phyloP scores from a whole-genome alignment of 805 yeast genomes.

The Monosporozyma servazzii region DNA sequence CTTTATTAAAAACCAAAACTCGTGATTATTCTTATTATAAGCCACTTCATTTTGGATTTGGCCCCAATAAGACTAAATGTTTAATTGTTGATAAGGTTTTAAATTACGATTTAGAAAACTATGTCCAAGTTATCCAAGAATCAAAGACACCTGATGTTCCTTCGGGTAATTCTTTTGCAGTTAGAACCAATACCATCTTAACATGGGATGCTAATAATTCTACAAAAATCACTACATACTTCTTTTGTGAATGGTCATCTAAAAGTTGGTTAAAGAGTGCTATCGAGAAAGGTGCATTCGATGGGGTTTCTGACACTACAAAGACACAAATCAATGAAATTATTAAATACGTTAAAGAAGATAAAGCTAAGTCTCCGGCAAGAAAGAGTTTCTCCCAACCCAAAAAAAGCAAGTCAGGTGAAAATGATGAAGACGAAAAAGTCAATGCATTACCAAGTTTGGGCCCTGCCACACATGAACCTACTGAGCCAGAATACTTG shows the following conservation, averaged over 20 bases:
- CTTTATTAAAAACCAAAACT: slow-evolving; percentile 27
- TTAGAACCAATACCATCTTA: slow-evolving; percentile 47
- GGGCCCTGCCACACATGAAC: slow-evolving; percentile 36
- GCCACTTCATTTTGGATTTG: slow-evolving; percentile 59
- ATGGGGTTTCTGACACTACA: slow-evolving; percentile 60
- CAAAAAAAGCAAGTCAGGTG: slow-evolving; percentile 6
- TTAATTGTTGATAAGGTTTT: slow-evolving; percentile 51
- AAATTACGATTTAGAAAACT: slow-evolving; percentile 39
- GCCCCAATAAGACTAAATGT: slow-evolving; percentile 70
- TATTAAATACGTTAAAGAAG: slow-evolving; percentile 24
- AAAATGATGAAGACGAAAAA: slow-evolving; percentile 9
- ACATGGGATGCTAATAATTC: slow-evolving; percentile 55
- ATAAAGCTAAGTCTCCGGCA: neutral
- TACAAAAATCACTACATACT: slow-evolving; percentile 46
- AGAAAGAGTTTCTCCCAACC: slow-evolving; percentile 1
- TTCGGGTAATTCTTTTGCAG: slow-evolving; percentile 59
- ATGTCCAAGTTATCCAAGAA: slow-evolving; percentile 43
- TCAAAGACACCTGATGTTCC: slow-evolving; percentile 81
- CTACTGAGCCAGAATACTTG: slow-evolving; percentile 38
- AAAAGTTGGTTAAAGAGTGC: slow-evolving; percentile 73
- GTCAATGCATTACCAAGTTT: slow-evolving; percentile 22
- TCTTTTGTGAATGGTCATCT: slow-evolving; percentile 60
- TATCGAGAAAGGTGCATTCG: slow-evolving; percentile 64
- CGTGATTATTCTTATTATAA: slow-evolving; percentile 51
- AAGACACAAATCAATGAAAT: slow-evolving; percentile 40